Conservation (phyloP, 176 grass and related monocot genomes). For the Thalia dealbata region DNA sequence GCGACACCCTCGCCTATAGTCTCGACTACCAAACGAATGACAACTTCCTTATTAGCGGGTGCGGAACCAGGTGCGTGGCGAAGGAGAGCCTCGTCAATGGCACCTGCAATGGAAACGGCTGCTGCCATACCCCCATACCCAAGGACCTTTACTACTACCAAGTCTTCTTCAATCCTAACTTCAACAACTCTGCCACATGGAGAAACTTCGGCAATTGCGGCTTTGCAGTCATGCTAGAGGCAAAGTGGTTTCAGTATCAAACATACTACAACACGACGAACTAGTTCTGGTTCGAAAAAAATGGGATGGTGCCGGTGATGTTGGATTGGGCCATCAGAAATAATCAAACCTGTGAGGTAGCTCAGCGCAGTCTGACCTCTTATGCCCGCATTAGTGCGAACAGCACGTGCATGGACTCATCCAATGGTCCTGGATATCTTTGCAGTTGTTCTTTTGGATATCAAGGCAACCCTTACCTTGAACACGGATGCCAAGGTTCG, state of each 20-base stretch:
- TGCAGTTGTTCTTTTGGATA: too few relatives aligned
- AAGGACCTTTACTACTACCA: background rate
- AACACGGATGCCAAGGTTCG: background rate
- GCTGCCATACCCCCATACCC: slow-evolving; percentile 19
- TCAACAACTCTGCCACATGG: background rate
- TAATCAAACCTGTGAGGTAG: background rate
- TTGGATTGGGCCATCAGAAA: slow-evolving; percentile 29
- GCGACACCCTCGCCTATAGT: slow-evolving; percentile 53
- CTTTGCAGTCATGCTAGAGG: slow-evolving; percentile 21
- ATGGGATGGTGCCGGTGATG: background rate
- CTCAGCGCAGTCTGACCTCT: background rate
- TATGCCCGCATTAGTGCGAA: background rate
- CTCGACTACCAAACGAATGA: slow-evolving; percentile 1
- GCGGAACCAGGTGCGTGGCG: background rate
- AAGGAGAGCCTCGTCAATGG: background rate
- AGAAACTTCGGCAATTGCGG: slow-evolving; percentile 10
- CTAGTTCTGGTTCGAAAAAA: background rate
- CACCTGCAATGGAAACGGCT: slow-evolving; percentile 21
- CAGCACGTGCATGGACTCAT: background rate
- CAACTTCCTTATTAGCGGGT: background rate
- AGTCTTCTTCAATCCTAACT: background rate
- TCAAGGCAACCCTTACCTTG: background rate
- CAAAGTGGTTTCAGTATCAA: background rate
- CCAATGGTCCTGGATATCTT: background rate
- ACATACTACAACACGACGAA: background rate